A percentile compares a stretch with the other conserved stretches of the same genome.
phyloP scores from a whole-genome alignment of 352 stramenopile species.

The Phytopythium cucurbitacearum region DNA sequence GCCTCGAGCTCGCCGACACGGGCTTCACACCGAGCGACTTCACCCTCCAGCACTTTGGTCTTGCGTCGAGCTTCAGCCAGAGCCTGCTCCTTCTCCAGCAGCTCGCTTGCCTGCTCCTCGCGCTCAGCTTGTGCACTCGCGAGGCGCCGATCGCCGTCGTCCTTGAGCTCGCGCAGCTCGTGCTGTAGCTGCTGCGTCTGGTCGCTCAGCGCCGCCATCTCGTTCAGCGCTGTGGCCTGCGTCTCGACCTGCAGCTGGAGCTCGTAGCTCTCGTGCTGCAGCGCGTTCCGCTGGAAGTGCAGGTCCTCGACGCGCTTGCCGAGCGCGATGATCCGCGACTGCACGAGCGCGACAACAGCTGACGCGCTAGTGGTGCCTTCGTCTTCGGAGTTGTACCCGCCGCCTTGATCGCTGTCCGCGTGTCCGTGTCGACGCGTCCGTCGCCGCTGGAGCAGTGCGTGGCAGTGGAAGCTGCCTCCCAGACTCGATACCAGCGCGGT shows the following conservation, averaged over 20 bases:
- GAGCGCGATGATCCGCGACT: slow-evolving; percentile 52
- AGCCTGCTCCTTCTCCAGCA: slow-evolving; percentile 23
- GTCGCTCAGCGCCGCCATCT: slow-evolving; percentile 32
- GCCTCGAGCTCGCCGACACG: not conserved
- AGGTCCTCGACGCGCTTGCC: slow-evolving; percentile 65
- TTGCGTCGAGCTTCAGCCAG: slow-evolving; percentile 20
- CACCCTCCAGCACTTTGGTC: slow-evolving; percentile 19
- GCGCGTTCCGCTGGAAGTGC: slow-evolving; percentile 60
- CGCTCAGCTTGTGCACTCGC: slow-evolving; percentile 13
- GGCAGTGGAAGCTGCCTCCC: slow-evolving; percentile 40
- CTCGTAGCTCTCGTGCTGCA: slow-evolving; percentile 77
- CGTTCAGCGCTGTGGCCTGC: slow-evolving; percentile 36
- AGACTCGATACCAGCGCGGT: slow-evolving; percentile 38
- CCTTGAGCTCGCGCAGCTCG: slow-evolving; percentile 27
- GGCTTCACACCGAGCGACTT: not conserved
- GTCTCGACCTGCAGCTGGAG: slow-evolving; percentile 65
- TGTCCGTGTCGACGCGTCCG: slow-evolving; percentile 8
- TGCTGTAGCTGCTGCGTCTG: slow-evolving; percentile 35
- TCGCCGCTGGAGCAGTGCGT: slow-evolving; percentile 41
- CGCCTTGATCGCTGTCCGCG: slow-evolving; percentile 3
- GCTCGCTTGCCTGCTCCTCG: slow-evolving; percentile 17
- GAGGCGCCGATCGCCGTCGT: slow-evolving; percentile 15
- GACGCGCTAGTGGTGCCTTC: not conserved
- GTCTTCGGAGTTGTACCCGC: slow-evolving; percentile 22
- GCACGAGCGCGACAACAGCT: slow-evolving; percentile 35